phyloP scores from a whole-genome alignment of 164 flowering plant species.

The Macadamia integrifolia region DNA sequence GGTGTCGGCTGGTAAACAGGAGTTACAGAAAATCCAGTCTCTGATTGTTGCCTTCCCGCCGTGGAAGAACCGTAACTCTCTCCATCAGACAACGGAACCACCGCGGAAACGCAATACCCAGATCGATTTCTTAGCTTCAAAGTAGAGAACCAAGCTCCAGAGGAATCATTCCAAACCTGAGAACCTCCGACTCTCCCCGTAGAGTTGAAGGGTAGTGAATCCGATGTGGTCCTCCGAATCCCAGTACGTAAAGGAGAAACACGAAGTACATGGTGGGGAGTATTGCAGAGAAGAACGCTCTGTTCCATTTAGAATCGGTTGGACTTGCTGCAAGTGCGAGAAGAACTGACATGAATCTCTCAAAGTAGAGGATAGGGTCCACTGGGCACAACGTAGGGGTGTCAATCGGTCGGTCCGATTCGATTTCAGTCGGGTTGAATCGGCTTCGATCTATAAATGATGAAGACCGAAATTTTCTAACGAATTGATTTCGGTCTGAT shows the following conservation, averaged over 20 bases:
- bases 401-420: no score
- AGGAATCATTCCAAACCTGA: neutral
- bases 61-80: slow-evolving; percentile 1
- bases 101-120: slow-evolving; percentile 2
- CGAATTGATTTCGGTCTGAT: no score
- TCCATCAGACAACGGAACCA: neutral
- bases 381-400: no score
- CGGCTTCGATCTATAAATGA: no score
- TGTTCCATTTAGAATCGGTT: slow-evolving; percentile 13
- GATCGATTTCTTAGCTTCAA: slow-evolving; percentile 4
- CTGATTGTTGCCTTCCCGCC: neutral
- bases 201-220: neutral
- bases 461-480: no score
- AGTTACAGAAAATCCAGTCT: slow-evolving; percentile 17
- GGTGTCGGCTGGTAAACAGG: slow-evolving; percentile 77
- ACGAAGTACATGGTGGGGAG: neutral
- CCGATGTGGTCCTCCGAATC: neutral
- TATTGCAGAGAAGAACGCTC: slow-evolving; percentile 2
- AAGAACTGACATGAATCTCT: no score
- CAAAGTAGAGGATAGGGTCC: no score
- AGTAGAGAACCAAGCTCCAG: neutral
- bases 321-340: no score
- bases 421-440: no score
- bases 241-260: neutral
- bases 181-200: neutral